These are phyloP conservation scores for Mycena metata DNA, from an alignment of 768 basidiomycete species.

Conservation along the genomic window DNA sequence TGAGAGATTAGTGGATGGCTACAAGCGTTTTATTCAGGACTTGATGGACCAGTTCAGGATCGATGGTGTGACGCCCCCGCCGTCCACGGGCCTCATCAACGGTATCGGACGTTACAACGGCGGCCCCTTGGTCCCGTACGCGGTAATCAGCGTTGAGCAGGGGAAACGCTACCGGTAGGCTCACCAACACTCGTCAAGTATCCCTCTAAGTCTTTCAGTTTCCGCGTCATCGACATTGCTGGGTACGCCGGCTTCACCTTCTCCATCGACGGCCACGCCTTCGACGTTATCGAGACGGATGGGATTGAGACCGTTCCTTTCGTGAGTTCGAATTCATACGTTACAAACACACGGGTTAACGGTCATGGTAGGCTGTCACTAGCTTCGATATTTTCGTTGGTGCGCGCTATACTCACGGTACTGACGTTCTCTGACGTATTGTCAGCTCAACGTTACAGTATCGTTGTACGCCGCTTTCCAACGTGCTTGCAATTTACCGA, in stretches of 20 bases:
- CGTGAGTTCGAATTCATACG: background rate
- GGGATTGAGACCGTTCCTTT: slow-evolving; percentile 45
- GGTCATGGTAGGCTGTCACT: slow-evolving; percentile 39
- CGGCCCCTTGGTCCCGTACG: slow-evolving; percentile 50
- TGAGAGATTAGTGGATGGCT: too few species aligned
- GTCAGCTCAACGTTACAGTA: slow-evolving; percentile 47
- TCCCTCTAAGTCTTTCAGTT: slow-evolving; percentile 48
- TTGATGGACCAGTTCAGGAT: slow-evolving; percentile 41
- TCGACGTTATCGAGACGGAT: slow-evolving; percentile 53
- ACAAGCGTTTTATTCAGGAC: too few species aligned
- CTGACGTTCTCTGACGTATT: background rate
- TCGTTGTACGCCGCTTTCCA: slow-evolving; percentile 36
- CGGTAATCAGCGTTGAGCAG: slow-evolving; percentile 51
- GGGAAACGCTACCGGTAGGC: slow-evolving; percentile 43
- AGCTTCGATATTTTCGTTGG: slow-evolving; percentile 46
- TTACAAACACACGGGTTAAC: background rate
- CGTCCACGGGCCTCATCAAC: slow-evolving; percentile 33
- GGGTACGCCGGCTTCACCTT: slow-evolving; percentile 48
- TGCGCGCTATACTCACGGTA: background rate
- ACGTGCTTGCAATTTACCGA: background rate
- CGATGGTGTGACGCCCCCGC: slow-evolving; percentile 38
- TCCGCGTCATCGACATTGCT: slow-evolving; percentile 55
- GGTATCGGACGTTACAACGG: slow-evolving; percentile 36
- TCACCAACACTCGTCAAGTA: background rate
- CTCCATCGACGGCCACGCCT: slow-evolving; percentile 44